phyloP scores from a whole-genome alignment of 352 stramenopile genomes.

The Globisporangium ultimum region DNA sequence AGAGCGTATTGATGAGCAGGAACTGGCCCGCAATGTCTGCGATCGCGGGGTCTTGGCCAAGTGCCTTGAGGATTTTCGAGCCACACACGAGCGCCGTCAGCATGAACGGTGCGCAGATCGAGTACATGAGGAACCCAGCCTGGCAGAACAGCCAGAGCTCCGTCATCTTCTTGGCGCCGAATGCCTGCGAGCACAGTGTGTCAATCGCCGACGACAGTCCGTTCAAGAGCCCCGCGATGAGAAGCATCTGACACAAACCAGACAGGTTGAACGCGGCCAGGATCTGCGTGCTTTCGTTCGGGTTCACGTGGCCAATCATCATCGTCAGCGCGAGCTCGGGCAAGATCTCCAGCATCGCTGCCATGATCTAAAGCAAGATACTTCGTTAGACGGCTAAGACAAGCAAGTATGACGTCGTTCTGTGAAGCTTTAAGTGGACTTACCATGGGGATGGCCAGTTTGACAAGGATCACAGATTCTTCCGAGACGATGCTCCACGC shows the following conservation, averaged over 20 bases:
- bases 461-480: conserved; percentile 26
- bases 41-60: conserved; percentile 55
- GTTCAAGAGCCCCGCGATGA: conserved; percentile 45
- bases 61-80: conserved; percentile 34
- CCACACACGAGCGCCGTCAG: conserved; percentile 35
- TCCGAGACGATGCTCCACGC: conserved; percentile 34
- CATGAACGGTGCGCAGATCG: conserved; percentile 34
- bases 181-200: conserved; percentile 65
- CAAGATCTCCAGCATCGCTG: conserved; percentile 43
- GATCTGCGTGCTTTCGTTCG: conserved; percentile 44
- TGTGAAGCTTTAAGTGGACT: no score
- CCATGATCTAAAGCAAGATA: conserved; percentile 27
- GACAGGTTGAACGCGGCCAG: conserved; percentile 54
- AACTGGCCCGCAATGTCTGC: conserved; percentile 35
- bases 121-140: conserved; percentile 37
- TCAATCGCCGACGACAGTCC: conserved; percentile 55
- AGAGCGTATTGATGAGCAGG: conserved; percentile 30
- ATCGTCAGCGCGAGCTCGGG: conserved; percentile 46
- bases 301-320: conserved; percentile 58
- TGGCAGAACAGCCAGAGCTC: conserved; percentile 69
- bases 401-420: no score
- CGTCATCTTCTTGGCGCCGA: conserved; percentile 46
- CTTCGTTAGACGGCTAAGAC: conserved; percentile 3
- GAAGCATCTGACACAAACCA: conserved; percentile 48
- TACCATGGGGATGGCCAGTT: conserved; percentile 33